Evolutionary conservation across 208 protist species (phyloP), one percentile per base, ranked within the genome.

Genomic region (Acanthamoeba polyphaga): DNA sequence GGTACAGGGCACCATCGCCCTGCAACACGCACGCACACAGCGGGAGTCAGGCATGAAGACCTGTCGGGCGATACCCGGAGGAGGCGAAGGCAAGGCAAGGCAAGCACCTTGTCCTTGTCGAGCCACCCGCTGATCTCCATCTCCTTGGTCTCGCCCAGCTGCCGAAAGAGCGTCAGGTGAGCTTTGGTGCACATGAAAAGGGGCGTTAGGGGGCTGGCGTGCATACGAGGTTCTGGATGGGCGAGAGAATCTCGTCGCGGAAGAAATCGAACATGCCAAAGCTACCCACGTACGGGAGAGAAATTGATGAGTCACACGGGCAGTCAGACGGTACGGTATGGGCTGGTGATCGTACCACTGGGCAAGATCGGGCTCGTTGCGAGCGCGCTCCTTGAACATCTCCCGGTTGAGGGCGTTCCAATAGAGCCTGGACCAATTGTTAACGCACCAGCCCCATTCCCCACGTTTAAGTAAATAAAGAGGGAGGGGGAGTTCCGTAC

Each of bases 251-350:
- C 19, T 49, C 49, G 22, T n/a, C 49, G 27, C 24, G 49, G 38
- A 85, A 85, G 76, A 85, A 85, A 24, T 85, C 76, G 38, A 55
- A 85, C 76, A 85, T 85, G 76, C 76, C 76, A 27, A 85, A 85
- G 49, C 76, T 72, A 66, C 60, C 15, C 17, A 9, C 24, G 60
- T 66, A 46, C 60, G 60, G 24, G 60, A 29, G 53, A 17, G 5
- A 0, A 58, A 58, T 46, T 38, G 51, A 58, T 22, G 53, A 19
- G 17, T 19, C 12, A 58, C 17, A 58, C 53, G 53, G 10, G 1
- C 53, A 0, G 51, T 12, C 51, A 22, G 53, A 22, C 53, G 15
- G 53, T 66, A 60, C 29, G 22, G 0, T 27, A 66, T 19, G 53
- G 53, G 53, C 6, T 27, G 60, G 24, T n/a, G 60, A 58, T 58